phyloP scores from a whole-genome alignment of 176 grass and related monocot genomes.

The Musa itinerans region DNA sequence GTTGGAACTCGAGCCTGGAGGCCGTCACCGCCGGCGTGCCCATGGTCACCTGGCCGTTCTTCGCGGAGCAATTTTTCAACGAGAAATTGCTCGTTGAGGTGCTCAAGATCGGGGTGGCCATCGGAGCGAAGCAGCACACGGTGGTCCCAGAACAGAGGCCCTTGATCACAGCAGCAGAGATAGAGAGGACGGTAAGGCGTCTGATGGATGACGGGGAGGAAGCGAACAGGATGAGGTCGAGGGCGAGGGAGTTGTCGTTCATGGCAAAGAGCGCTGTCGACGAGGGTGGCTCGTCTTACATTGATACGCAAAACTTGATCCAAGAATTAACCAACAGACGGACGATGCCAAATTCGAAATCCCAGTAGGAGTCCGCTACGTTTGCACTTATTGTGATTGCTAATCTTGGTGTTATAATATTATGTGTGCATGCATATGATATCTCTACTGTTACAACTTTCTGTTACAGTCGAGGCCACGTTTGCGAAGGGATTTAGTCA shows the following conservation, averaged over 20 bases:
- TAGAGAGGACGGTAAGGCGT: background rate
- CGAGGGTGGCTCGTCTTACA: conserved; percentile 36
- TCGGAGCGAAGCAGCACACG: background rate
- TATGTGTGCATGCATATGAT: too few species aligned
- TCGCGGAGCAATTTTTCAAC: background rate
- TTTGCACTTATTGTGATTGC: too few species aligned
- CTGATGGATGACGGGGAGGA: background rate
- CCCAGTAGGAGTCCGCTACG: too few species aligned
- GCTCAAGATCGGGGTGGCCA: background rate
- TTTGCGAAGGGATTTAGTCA: too few species aligned
- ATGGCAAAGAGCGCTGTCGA: conserved; percentile 21
- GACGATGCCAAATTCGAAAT: too few species aligned
- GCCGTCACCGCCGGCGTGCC: background rate
- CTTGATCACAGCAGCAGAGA: background rate
- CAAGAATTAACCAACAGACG: too few species aligned
- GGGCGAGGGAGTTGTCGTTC: background rate
- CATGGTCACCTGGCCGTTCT: background rate
- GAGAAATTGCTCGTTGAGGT: conserved; percentile 2
- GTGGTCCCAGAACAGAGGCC: background rate
- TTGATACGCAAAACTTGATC: too few species aligned
- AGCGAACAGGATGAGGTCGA: conserved; percentile 20
- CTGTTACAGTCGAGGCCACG: too few species aligned
- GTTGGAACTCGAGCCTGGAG: background rate
- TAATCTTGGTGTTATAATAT: too few species aligned
- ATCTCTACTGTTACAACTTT: too few species aligned